Percentiles rank a stretch among this genome's conserved stretches.
phyloP scores from a whole-genome alignment of 108 stramenopile species.

The Cylindrotheca fusiformis region DNA sequence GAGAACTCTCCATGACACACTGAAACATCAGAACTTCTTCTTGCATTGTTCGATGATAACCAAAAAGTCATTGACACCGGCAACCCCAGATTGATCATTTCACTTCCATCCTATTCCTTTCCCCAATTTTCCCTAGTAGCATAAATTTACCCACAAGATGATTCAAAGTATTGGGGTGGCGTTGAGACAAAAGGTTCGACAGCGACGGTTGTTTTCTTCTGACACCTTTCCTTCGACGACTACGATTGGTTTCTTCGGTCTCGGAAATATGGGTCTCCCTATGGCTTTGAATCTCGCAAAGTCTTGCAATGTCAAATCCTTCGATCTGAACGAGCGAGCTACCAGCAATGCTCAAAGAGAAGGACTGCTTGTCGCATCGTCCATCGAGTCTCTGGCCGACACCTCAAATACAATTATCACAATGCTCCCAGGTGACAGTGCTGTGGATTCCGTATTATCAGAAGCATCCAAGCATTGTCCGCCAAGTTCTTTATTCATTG shows the following conservation, averaged over 20 bases:
- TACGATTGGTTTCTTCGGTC: constrained; percentile 83
- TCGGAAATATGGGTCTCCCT: constrained; percentile 91
- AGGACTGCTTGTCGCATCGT: neutral
- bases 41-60: no score
- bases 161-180: neutral
- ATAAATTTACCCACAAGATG: neutral
- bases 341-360: constrained; percentile 11
- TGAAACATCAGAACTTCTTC: no score
- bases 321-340: constrained; percentile 33
- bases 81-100: no score
- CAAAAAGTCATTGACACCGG: no score
- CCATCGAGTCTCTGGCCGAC: constrained; percentile 28
- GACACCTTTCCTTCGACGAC: neutral
- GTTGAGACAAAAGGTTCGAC: no score
- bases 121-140: neutral
- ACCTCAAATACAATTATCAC: constrained; percentile 52
- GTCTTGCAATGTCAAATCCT: constrained; percentile 24
- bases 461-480: constrained; percentile 18
- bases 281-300: constrained; percentile 80
- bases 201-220: constrained; percentile 9
- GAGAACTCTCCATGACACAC: no score
- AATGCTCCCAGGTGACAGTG: constrained; percentile 66
- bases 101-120: no score
- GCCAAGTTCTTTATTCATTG: constrained; percentile 44
- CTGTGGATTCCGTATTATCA: constrained; percentile 38